Evolutionary conservation across 169 alveolate species (phyloP), one percentile per base, ranked within the genome.

Genomic region (Toxoplasma gondii): DNA sequence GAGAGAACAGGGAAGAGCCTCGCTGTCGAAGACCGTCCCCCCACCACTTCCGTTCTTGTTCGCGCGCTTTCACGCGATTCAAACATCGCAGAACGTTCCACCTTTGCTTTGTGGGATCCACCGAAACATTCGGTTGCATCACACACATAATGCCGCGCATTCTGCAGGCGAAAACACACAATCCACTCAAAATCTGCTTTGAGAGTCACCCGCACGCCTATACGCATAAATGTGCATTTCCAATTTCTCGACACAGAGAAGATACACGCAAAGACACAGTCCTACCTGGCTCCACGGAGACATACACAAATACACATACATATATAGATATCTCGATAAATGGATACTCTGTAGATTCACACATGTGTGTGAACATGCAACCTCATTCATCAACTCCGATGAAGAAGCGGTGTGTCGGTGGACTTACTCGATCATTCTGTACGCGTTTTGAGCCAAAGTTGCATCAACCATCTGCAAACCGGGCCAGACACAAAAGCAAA

Each of bases 21-120:
- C 86, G 86, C 4, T 78, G 39, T 31, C 90, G 90, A 49, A 82
- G 90, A 34, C 17, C 67, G 67, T 19, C 90, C n/a, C 90, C 90
- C 67, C 90, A 82, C 17, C 67, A 1, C 69, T 44, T 82, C 4
- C 90, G 53, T 24, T 22, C 90, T 39, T 12, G 31, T 36, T 82
- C 90, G n/a, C 67, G 5, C 2, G 54, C 38, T 24, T 44, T 82
- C 43, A 82, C 67, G 38, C 53, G 90, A 82, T 82, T 82, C 31
- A 82, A 36, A 10, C 64, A 0, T 29, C 64, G n/a, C 90, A 82
- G 38, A 43, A 82, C 64, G 5, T 43, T 64, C 90, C 90, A 82
- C 19, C 90, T 12, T 27, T 49, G 27, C 67, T 82, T 82, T 4
- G n/a, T 41, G 44, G 64, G 64, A 43, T 82, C 90, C n/a, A 82